A percentile compares a stretch with the other conserved stretches of the same genome.
Conservation (phyloP, 306 rosid species). For the Cicer cuneatum region DNA sequence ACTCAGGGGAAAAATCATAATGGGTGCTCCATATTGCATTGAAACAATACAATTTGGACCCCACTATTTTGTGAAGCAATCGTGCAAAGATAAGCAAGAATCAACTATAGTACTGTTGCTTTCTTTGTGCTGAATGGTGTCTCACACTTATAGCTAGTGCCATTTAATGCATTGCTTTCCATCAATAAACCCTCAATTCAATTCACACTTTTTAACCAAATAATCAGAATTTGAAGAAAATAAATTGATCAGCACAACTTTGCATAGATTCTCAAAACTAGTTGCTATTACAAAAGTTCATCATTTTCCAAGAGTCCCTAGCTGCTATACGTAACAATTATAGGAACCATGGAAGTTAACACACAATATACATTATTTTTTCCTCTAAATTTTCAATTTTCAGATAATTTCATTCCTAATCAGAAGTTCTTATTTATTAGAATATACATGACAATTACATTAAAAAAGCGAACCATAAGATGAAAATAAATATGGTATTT, state of each 20-base stretch:
- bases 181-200: constrained; percentile 32
- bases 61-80: constrained; percentile 48
- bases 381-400: neutral
- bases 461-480: constrained; percentile 25
- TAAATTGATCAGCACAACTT: constrained; percentile 4
- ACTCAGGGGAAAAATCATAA: constrained; percentile 42
- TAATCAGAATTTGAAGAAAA: constrained; percentile 30
- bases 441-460: constrained; percentile 32
- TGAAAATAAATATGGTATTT: constrained; percentile 63
- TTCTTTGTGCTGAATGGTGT: constrained; percentile 46
- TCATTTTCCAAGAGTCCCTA: constrained; percentile 45
- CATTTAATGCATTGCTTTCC: constrained; percentile 44
- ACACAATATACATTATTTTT: constrained; percentile 34
- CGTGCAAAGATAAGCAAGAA: constrained; percentile 47
- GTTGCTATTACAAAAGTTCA: constrained; percentile 36
- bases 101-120: constrained; percentile 48
- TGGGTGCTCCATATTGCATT: constrained; percentile 54
- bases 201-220: constrained; percentile 27
- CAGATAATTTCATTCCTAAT: constrained; percentile 13
- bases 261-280: constrained; percentile 14
- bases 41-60: constrained; percentile 47
- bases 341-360: constrained; percentile 40
- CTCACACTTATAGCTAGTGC: constrained; percentile 42
- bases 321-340: constrained; percentile 3
- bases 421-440: constrained; percentile 41